These are phyloP conservation scores for Akanthomyces muscarius DNA, from an alignment of 2,329 filamentous ascomycete genomes.

Conservation along the genomic window DNA sequence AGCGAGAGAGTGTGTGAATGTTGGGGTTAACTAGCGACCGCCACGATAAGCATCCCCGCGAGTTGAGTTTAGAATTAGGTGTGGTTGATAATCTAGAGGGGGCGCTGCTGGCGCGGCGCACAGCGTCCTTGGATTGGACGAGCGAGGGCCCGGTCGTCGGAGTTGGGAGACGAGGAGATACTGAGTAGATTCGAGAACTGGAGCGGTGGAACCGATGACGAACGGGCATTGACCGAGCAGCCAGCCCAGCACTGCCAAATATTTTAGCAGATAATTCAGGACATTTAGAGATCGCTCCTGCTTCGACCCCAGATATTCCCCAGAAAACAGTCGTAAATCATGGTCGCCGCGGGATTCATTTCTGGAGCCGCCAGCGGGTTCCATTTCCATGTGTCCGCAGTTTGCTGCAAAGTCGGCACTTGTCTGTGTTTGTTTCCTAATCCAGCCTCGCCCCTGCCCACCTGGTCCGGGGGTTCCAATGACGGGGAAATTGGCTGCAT, in stretches of 20 bases:
- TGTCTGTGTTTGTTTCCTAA: not conserved
- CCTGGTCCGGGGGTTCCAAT: not conserved
- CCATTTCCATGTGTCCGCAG: not conserved
- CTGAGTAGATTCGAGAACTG: not conserved
- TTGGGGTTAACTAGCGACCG: not conserved
- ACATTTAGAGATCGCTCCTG: not conserved
- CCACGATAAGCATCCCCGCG: not conserved
- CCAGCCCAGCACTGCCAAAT: not conserved
- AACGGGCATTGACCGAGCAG: not conserved
- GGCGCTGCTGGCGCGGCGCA: not conserved
- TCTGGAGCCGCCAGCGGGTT: not conserved
- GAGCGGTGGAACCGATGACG: not conserved
- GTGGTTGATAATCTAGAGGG: constrained; percentile 5
- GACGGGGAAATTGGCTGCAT: not conserved
- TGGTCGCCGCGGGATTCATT: not conserved
- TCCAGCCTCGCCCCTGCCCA: not conserved
- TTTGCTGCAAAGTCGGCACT: not conserved
- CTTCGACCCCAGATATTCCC: constrained; percentile 5
- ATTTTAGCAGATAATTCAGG: not conserved
- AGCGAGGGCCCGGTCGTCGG: not conserved
- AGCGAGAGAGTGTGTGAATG: not conserved
- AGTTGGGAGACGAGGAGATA: too few species aligned
- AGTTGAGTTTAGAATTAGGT: not conserved
- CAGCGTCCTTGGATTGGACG: not conserved
- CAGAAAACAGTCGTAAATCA: not conserved